Percentiles rank a stretch among this genome's conserved stretches.
These are phyloP conservation scores for Xylaria sp. DNA, from an alignment of 2,329 filamentous ascomycete species.

Conservation along the genomic window DNA sequence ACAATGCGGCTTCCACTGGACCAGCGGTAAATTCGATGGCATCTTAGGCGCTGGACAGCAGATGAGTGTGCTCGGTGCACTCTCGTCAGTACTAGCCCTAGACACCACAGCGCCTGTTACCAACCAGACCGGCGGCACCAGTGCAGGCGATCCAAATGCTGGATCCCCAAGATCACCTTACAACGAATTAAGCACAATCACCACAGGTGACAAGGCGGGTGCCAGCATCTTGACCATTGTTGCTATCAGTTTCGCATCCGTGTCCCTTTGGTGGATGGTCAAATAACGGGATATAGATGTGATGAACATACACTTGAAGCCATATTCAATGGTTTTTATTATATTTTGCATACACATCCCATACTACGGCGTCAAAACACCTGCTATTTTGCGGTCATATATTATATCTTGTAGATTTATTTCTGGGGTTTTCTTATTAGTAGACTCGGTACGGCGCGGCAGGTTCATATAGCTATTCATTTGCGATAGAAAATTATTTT, in stretches of 20 bases:
- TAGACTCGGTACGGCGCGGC: background rate
- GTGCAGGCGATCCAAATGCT: constrained; percentile 43
- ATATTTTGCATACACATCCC: background rate
- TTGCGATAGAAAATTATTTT: constrained; percentile 11
- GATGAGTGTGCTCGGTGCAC: constrained; percentile 60
- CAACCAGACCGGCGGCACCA: constrained; percentile 55
- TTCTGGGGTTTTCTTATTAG: background rate
- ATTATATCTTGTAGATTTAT: constrained; percentile 4
- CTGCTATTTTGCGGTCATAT: background rate
- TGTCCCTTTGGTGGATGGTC: constrained; percentile 40
- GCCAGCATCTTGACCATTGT: constrained; percentile 44
- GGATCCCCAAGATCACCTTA: constrained; percentile 28
- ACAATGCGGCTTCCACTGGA: constrained; percentile 63
- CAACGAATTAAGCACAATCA: constrained; percentile 32
- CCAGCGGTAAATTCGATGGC: constrained; percentile 56
- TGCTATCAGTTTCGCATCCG: constrained; percentile 36
- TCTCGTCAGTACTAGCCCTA: constrained; percentile 54
- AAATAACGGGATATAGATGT: constrained; percentile 12
- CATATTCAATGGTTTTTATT: constrained; percentile 4
- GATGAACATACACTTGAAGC: background rate
- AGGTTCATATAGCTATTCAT: constrained; percentile 12
- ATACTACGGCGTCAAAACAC: background rate
- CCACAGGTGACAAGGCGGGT: constrained; percentile 44
- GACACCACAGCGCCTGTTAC: constrained; percentile 49
- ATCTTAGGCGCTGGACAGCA: constrained; percentile 60